These are phyloP conservation scores for Cytospora piceae DNA, from an alignment of 2,329 filamentous ascomycete species.

Conservation along the genomic window DNA sequence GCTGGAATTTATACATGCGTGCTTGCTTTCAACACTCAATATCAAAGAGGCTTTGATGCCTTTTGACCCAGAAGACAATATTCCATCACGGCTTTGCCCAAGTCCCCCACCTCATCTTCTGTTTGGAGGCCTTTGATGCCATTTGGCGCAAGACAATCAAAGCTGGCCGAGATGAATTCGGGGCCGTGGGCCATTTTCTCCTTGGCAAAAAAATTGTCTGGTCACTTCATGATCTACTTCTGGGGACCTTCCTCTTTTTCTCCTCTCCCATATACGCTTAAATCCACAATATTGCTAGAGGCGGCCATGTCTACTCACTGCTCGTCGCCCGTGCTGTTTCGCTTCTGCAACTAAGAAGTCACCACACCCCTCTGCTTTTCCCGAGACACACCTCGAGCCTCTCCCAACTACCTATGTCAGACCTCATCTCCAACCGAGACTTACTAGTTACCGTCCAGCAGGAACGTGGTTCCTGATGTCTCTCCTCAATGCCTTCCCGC, in stretches of 20 bases:
- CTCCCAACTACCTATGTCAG: background rate
- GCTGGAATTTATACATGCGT: slow-evolving; percentile 29
- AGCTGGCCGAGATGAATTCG: slow-evolving; percentile 13
- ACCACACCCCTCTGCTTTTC: slow-evolving; percentile 1
- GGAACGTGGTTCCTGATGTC: slow-evolving; percentile 4
- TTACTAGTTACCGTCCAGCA: background rate
- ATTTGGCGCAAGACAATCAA: slow-evolving; percentile 7
- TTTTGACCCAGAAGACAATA: slow-evolving; percentile 7
- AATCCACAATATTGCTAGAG: background rate
- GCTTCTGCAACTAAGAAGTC: background rate
- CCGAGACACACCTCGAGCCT: slow-evolving; percentile 13
- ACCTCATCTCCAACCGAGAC: background rate
- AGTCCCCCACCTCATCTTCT: background rate
- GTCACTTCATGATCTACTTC: slow-evolving; percentile 4
- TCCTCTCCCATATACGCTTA: background rate
- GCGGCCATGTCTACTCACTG: slow-evolving; percentile 9
- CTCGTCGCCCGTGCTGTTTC: slow-evolving; percentile 6
- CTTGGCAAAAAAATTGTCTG: slow-evolving; percentile 10
- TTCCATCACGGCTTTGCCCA: background rate
- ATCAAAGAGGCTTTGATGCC: slow-evolving; percentile 30
- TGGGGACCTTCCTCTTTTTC: background rate
- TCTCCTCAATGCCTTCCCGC: slow-evolving; percentile 6
- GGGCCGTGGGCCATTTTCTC: slow-evolving; percentile 9
- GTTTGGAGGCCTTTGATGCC: background rate
- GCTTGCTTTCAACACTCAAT: slow-evolving; percentile 27